A percentile compares a stretch with the other conserved stretches of the same genome.
These are phyloP conservation scores for Anthracocystis setariae DNA, from an alignment of 1,284 basidiomycete species.

Conservation along the genomic window DNA sequence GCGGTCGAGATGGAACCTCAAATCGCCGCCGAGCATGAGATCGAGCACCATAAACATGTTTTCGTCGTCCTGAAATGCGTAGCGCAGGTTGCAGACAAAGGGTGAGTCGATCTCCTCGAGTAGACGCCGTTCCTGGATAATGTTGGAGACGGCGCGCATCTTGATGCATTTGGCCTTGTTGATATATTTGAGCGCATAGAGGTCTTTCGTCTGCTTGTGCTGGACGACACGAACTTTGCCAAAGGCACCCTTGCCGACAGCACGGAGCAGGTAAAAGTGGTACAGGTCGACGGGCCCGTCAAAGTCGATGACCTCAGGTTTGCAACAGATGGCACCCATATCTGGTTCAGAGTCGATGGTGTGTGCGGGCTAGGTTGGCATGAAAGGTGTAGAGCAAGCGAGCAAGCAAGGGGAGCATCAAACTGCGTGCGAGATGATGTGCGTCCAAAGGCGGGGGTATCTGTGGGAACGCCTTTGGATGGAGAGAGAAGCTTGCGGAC, in stretches of 20 bases:
- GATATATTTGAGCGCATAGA: constrained; percentile 98
- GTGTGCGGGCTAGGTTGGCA: no score
- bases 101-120: constrained; percentile 85
- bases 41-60: constrained; percentile 98
- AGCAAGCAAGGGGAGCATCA: neutral
- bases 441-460: neutral
- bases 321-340: constrained; percentile 86
- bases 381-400: no score
- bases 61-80: constrained; percentile 97
- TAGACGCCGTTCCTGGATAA: constrained; percentile 78
- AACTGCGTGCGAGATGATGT: no score
- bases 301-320: constrained; percentile 91
- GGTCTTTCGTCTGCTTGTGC: constrained; percentile 87
- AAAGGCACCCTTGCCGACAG: constrained; percentile 97
- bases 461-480: neutral
- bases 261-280: constrained; percentile 91
- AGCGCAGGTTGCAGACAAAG: constrained; percentile 91
- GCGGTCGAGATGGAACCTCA: constrained; percentile 91
- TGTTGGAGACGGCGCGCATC: constrained; percentile 96
- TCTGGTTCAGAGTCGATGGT: neutral
- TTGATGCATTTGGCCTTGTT: constrained; percentile 96
- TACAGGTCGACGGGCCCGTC: constrained; percentile 96
- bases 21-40: constrained; percentile 93
- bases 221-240: constrained; percentile 99
- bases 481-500: no score